A percentile compares a stretch with the other conserved stretches of the same genome.
Evolutionary conservation across 177 flowering plant species (phyloP).

Genomic region (Vitis hybrid): DNA sequence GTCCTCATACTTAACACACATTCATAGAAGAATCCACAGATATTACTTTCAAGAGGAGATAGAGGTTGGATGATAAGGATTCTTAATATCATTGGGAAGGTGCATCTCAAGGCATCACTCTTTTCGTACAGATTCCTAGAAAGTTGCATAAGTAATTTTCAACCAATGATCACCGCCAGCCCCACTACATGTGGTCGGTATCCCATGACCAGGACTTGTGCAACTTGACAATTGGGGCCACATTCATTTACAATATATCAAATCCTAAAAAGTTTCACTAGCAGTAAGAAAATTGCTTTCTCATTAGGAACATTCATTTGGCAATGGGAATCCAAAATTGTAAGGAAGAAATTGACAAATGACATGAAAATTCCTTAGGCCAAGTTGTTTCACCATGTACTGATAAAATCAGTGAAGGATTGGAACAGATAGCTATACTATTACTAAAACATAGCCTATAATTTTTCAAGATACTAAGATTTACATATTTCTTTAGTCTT

Average conservation of each 20-base stretch:
- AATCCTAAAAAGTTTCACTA: not conserved
- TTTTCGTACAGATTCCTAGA: slow-evolving; percentile 25
- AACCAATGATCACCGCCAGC: slow-evolving; percentile 28
- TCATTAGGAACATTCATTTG: too few species aligned
- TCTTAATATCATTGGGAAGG: slow-evolving; percentile 14
- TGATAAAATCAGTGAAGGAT: not conserved
- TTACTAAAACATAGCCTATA: too few species aligned
- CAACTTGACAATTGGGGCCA: slow-evolving; percentile 25
- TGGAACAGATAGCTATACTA: not conserved
- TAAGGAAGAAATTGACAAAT: too few species aligned
- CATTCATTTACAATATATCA: not conserved
- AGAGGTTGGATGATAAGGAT: slow-evolving; percentile 20
- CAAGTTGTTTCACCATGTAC: too few species aligned
- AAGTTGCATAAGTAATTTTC: slow-evolving; percentile 25
- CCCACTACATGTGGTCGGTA: slow-evolving; percentile 24
- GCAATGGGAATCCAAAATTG: too few species aligned
- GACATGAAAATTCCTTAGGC: too few species aligned
- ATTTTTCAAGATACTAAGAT: too few species aligned
- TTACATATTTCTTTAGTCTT: too few species aligned
- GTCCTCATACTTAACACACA: not conserved
- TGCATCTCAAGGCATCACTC: slow-evolving; percentile 20
- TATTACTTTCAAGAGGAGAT: slow-evolving; percentile 16
- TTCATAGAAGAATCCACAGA: slow-evolving; percentile 18
- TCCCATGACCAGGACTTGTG: slow-evolving; percentile 19
- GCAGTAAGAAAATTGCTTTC: too few species aligned